Conservation (phyloP, 1,139 yeast genomes). For the Hyphopichia buzzinii region DNA sequence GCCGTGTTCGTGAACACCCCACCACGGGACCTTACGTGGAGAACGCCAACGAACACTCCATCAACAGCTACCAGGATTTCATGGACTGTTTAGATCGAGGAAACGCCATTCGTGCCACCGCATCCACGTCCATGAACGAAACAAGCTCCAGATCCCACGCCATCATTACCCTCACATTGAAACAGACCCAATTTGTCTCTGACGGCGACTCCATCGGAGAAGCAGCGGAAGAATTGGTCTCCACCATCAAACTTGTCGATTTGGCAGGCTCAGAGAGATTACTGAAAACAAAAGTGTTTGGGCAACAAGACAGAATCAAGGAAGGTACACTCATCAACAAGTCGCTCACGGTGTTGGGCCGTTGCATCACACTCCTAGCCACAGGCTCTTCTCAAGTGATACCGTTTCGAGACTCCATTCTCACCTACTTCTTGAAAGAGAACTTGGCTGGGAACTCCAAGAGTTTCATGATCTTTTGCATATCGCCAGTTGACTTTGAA, state of each 20-base stretch:
- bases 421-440: conserved; percentile 73
- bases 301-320: conserved; percentile 54
- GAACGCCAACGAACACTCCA: conserved; percentile 48
- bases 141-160: conserved; percentile 79
- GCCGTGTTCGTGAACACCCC: conserved; percentile 60
- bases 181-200: conserved; percentile 47
- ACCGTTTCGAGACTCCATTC: conserved; percentile 71
- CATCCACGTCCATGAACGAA: conserved; percentile 67
- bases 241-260: conserved; percentile 70
- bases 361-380: conserved; percentile 66
- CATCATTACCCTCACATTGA: conserved; percentile 59
- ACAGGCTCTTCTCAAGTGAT: conserved; percentile 21
- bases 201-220: conserved; percentile 33
- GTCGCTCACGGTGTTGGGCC: conserved; percentile 71
- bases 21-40: conserved; percentile 70
- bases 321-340: conserved; percentile 78
- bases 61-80: conserved; percentile 46
- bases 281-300: conserved; percentile 59
- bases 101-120: conserved; percentile 56
- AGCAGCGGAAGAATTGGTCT: conserved; percentile 52
- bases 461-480: conserved; percentile 73
- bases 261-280: conserved; percentile 82
- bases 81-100: conserved; percentile 44
- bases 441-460: conserved; percentile 73
- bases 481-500: conserved; percentile 73